Evolutionary conservation across 257 asterid species (phyloP).

Genomic region (Voacanga thouarsii): DNA sequence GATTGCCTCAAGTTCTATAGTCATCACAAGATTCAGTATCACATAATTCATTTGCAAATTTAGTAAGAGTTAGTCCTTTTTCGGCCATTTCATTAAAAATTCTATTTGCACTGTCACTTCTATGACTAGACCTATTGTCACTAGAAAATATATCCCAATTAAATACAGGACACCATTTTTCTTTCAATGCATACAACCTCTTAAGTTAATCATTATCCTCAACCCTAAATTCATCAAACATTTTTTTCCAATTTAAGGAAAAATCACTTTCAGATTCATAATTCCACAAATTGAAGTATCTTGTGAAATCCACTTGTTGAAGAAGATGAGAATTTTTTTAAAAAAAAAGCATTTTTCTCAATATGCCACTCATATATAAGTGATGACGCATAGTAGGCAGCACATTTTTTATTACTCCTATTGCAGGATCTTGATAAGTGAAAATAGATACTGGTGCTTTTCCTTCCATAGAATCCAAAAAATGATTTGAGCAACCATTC

Average conservation of each 20-base stretch:
- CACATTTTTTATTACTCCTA: background rate
- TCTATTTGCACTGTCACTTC: background rate
- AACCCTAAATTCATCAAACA: background rate
- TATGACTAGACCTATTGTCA: background rate
- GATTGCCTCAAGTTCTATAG: background rate
- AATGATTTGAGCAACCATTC: slow-evolving; percentile 10
- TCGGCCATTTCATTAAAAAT: background rate
- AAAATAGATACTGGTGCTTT: slow-evolving; percentile 7
- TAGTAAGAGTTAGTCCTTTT: background rate
- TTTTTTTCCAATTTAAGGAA: background rate
- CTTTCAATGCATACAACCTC: background rate
- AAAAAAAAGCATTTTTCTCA: background rate
- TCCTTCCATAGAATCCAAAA: slow-evolving; percentile 13
- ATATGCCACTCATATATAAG: background rate
- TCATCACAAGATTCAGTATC: background rate
- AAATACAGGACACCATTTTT: background rate
- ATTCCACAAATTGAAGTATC: background rate
- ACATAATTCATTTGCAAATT: background rate
- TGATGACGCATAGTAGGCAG: background rate
- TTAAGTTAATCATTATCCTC: background rate
- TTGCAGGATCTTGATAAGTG: slow-evolving; percentile 13
- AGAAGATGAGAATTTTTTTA: background rate
- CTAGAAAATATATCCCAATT: background rate
- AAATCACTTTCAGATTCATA: background rate
- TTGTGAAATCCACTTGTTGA: background rate